Conservation (phyloP, 2,329 filamentous ascomycete genomes). For the Scedosporium boydii region DNA sequence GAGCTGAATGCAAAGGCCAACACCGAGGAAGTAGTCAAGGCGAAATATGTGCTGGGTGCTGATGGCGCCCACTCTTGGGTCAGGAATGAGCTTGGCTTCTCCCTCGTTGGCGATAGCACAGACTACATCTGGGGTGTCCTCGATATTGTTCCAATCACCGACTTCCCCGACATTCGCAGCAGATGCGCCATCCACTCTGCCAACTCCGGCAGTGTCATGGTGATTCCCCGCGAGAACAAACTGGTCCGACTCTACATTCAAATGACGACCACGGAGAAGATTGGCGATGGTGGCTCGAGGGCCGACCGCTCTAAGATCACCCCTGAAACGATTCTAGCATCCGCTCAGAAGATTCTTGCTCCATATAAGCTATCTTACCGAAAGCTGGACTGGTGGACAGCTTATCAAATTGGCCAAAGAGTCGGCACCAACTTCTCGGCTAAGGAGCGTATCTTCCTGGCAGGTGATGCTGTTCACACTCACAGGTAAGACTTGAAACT, state of each 20-base stretch:
- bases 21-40: conserved; percentile 19
- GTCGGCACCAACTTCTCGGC: conserved; percentile 44
- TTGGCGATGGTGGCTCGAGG: conserved; percentile 19
- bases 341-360: conserved; percentile 53
- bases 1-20: conserved; percentile 9
- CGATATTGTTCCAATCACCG: conserved; percentile 25
- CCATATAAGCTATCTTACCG: conserved; percentile 57
- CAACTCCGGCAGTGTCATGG: conserved; percentile 48
- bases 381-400: conserved; percentile 57
- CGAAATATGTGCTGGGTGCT: conserved; percentile 55
- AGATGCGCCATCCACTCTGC: conserved; percentile 45
- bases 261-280: conserved; percentile 37
- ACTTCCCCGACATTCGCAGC: conserved; percentile 49
- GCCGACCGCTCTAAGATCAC: conserved; percentile 52
- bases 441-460: conserved; percentile 51
- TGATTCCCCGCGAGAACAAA: conserved; percentile 59
- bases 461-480: conserved; percentile 43
- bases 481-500: conserved; percentile 12
- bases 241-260: conserved; percentile 62
- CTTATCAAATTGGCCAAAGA: conserved; percentile 55
- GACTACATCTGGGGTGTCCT: conserved; percentile 39
- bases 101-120: conserved; percentile 40
- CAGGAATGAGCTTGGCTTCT: conserved; percentile 39
- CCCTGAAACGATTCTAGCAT: conserved; percentile 49
- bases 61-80: conserved; percentile 63